Evolutionary conservation across 257 asterid genomes (phyloP).

Genomic region (Solanum verrucosum): DNA sequence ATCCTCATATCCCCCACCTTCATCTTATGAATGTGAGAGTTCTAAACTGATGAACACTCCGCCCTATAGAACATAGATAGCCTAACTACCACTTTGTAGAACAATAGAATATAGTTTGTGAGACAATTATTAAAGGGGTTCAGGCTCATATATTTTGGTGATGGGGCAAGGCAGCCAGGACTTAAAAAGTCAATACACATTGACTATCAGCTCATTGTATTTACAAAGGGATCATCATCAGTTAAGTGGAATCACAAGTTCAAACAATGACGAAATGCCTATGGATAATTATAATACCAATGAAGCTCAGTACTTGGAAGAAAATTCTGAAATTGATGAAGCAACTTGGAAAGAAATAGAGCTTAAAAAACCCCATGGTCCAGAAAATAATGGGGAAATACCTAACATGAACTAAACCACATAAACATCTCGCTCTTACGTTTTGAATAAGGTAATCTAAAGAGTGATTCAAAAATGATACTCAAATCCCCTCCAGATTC

Average conservation of each 20-base stretch:
- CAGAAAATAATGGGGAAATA: background rate
- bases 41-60: background rate
- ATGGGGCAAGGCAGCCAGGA: background rate
- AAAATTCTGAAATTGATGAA: background rate
- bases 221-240: background rate
- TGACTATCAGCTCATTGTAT: background rate
- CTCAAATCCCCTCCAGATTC: background rate
- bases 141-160: background rate
- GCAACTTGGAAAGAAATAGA: background rate
- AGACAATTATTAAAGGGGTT: background rate
- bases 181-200: background rate
- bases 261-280: background rate
- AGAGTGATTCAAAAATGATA: background rate
- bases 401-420: background rate
- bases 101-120: background rate
- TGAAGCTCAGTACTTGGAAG: background rate
- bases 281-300: background rate
- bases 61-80: background rate
- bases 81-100: background rate
- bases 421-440: background rate
- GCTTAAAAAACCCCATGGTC: background rate
- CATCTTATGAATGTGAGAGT: background rate
- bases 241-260: background rate
- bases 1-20: background rate
- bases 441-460: background rate